Conservation (phyloP, 2,329 filamentous ascomycete species). For the Fusarium verticillioides region DNA sequence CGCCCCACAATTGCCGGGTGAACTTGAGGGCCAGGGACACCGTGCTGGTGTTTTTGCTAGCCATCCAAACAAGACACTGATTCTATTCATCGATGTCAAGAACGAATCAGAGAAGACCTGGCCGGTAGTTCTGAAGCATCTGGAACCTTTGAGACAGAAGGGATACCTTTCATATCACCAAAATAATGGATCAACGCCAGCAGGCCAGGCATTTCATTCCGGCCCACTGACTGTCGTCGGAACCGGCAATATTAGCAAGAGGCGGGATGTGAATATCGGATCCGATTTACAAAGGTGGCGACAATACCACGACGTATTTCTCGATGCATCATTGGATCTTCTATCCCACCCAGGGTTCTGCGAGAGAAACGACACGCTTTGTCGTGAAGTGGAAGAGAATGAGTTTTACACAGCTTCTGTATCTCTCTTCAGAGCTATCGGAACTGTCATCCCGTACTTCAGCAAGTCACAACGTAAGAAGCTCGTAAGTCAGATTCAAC, state of each 20-base stretch:
- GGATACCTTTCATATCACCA: conserved; percentile 66
- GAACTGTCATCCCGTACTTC: conserved; percentile 54
- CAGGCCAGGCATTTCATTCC: conserved; percentile 50
- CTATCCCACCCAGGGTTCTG: conserved; percentile 36
- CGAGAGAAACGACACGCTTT: conserved; percentile 7
- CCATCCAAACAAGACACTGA: conserved; percentile 62
- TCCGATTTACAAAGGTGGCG: conserved; percentile 13
- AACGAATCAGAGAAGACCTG: conserved; percentile 47
- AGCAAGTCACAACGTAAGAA: conserved; percentile 53
- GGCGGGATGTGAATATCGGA: conserved; percentile 37
- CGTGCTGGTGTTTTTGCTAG: conserved; percentile 65
- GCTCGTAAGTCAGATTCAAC: conserved; percentile 57
- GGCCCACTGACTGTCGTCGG: conserved; percentile 75
- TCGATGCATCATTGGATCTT: conserved; percentile 69
- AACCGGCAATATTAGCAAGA: conserved; percentile 62
- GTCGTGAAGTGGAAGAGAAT: conserved; percentile 27
- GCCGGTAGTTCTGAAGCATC: conserved; percentile 45
- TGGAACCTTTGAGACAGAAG: conserved; percentile 67
- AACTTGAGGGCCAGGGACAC: background rate
- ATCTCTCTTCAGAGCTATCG: conserved; percentile 64
- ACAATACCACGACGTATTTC: conserved; percentile 66
- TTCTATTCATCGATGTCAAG: conserved; percentile 77
- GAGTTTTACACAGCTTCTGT: conserved; percentile 76
- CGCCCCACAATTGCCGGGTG: background rate
- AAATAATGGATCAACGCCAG: conserved; percentile 48